phyloP scores from a whole-genome alignment of 2,329 filamentous ascomycete genomes.

The Pestalotiopsis sp. region DNA sequence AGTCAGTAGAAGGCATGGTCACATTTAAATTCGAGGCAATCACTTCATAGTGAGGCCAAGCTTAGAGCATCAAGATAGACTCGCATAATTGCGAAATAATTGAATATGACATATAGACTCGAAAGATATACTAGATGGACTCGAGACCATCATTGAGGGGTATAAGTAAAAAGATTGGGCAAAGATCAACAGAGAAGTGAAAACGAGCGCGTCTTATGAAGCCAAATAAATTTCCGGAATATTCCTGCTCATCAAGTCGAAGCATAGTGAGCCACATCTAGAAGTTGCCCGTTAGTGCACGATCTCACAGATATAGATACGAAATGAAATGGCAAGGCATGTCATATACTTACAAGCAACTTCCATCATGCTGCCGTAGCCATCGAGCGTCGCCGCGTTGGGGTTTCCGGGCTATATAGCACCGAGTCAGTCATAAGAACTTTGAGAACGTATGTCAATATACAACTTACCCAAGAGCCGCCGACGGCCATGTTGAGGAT shows the following conservation, averaged over 20 bases:
- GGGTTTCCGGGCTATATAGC: constrained; percentile 46
- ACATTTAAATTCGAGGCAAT: neutral
- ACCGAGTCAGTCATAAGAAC: neutral
- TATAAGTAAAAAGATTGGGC: neutral
- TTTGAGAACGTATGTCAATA: neutral
- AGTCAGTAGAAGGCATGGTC: neutral
- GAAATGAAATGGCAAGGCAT: neutral
- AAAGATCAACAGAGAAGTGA: neutral
- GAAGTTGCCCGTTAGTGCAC: neutral
- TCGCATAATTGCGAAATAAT: constrained; percentile 35
- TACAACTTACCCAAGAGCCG: constrained; percentile 19
- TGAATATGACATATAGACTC: neutral
- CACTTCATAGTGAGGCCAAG: neutral
- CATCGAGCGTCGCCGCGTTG: constrained; percentile 45
- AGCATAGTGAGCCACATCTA: neutral
- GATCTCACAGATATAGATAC: neutral
- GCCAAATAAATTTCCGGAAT: too few species aligned
- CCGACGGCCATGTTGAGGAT: constrained; percentile 53
- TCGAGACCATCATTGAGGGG: neutral
- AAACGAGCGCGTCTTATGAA: neutral
- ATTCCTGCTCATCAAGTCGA: neutral
- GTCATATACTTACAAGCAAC: constrained; percentile 28
- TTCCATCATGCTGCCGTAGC: constrained; percentile 54
- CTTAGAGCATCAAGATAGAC: neutral
- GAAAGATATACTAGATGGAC: neutral